These are phyloP conservation scores for Diaporthe eres DNA, from an alignment of 2,329 filamentous ascomycete genomes.

Conservation along the genomic window DNA sequence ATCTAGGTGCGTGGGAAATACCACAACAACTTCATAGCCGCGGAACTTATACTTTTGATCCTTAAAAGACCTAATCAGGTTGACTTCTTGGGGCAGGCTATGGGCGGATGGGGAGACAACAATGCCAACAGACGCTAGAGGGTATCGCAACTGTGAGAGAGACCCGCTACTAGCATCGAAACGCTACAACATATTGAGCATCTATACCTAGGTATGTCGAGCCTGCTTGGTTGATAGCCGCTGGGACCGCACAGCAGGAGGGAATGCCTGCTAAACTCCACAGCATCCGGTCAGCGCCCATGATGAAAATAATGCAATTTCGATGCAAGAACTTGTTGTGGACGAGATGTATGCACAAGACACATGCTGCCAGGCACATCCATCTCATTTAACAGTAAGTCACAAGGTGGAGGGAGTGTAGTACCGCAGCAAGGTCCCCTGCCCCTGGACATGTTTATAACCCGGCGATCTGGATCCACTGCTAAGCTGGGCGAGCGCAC, in stretches of 20 bases:
- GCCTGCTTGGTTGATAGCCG: neutral
- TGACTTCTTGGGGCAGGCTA: neutral
- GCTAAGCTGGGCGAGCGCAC: slow-evolving; percentile 3
- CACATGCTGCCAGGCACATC: slow-evolving; percentile 1
- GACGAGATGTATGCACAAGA: neutral
- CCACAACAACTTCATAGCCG: neutral
- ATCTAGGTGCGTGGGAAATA: neutral
- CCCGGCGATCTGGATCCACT: slow-evolving; percentile 23
- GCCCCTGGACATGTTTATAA: slow-evolving; percentile 19
- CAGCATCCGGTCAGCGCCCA: neutral
- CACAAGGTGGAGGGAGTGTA: slow-evolving; percentile 6
- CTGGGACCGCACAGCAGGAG: neutral
- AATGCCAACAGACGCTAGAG: neutral
- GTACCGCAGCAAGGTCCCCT: slow-evolving; percentile 28
- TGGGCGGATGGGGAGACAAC: neutral
- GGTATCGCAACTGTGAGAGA: neutral
- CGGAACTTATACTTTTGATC: neutral
- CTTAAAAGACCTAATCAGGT: neutral
- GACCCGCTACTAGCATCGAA: neutral
- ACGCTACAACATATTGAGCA: too few relatives aligned
- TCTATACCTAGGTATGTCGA: neutral
- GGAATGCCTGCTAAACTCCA: neutral
- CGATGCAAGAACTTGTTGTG: neutral
- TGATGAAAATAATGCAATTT: neutral
- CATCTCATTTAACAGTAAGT: slow-evolving; percentile 13